Base-by-base conservation (phyloP, 2,329 filamentous ascomycete species). In the Xylariaceae sp. region DNA sequence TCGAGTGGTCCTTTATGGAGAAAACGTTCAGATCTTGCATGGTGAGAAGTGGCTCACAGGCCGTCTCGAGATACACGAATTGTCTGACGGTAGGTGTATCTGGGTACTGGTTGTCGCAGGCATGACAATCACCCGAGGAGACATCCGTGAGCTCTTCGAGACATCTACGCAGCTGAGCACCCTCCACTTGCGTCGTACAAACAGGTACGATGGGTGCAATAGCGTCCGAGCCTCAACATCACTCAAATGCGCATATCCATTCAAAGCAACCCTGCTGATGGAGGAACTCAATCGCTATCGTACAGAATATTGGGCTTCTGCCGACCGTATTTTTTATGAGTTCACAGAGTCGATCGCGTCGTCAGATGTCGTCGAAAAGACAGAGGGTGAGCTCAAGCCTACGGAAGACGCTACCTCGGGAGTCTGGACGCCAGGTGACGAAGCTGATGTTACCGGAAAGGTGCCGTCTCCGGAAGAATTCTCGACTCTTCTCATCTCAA, bases 101-200 rank as follows among this genome's bases (percentile, higher is more conserved):
- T 60, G 59, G 53, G 57, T 59, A 27, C 11, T 59, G 11, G 42
- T 31, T 7, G 35, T 45, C 2, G 32, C 45, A 11, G 44, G 46
- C 1, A 38, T 53, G 3, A 11, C 18, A 18, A 33, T 47, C n/a
- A 48, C 41, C 2, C 53, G 47, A n/a, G 58, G 54, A 6, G 57
- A 62, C 39, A 39, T 62, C 6, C 53, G 60, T 15, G 35, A 45
- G 17, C 47, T 56, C 11, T 19, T 60, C 10, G 15, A 27, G 5
- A 22, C 49, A 10, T 33, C 47, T 11, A 11, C n/a, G 0, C 38
- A 39, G 38, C 55, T 52, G 36, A 58, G 54, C 19, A 42, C 7
- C 17, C 39, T 43, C 4, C 42, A 39, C 9, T 19, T 60, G 22
- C 58, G 58, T 12, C 44, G 55, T 30, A 30, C 22, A 27, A 27